A percentile compares a stretch with the other conserved stretches of the same genome.
These are phyloP conservation scores for Prototheca cutis DNA, from an alignment of 163 green algal genomes.

Conservation along the genomic window DNA sequence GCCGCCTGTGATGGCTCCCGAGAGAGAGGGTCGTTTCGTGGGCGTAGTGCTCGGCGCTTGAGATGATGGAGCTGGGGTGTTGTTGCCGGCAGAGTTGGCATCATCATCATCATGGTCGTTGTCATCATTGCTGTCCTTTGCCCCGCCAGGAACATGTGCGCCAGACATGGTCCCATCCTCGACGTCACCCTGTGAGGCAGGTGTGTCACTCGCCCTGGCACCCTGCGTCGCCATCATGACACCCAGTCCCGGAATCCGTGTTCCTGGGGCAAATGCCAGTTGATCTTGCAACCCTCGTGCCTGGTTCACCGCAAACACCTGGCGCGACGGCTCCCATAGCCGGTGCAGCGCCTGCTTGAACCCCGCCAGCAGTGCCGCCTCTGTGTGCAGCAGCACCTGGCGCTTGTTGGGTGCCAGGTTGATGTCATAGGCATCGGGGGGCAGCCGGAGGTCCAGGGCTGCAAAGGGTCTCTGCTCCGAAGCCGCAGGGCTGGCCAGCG, in stretches of 20 bases:
- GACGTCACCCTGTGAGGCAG: too few relatives aligned
- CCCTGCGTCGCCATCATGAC: background rate
- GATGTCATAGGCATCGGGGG: slow-evolving; percentile 63
- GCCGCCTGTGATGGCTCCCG: too few relatives aligned
- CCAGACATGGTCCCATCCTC: too few relatives aligned
- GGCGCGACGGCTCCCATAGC: slow-evolving; percentile 66
- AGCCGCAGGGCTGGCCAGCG: slow-evolving; percentile 23
- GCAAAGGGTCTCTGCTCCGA: slow-evolving; percentile 25
- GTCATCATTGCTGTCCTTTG: background rate
- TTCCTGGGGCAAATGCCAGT: too few relatives aligned
- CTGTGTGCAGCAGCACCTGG: slow-evolving; percentile 66
- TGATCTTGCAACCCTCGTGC: too few relatives aligned
- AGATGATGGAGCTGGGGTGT: too few relatives aligned
- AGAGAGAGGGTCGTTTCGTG: too few relatives aligned
- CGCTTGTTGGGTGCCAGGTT: slow-evolving; percentile 98
- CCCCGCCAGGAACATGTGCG: too few relatives aligned
- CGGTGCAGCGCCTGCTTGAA: slow-evolving; percentile 50
- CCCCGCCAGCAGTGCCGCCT: slow-evolving; percentile 31
- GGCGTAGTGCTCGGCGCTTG: too few relatives aligned
- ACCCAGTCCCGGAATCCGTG: too few relatives aligned
- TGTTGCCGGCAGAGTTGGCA: too few relatives aligned
- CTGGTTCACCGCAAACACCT: slow-evolving; percentile 41
- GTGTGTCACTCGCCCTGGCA: background rate
- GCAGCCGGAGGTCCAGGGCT: slow-evolving; percentile 31
- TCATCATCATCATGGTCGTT: background rate